Evolutionary conservation across 768 basidiomycete genomes (phyloP).

Genomic region (Russula sp.): DNA sequence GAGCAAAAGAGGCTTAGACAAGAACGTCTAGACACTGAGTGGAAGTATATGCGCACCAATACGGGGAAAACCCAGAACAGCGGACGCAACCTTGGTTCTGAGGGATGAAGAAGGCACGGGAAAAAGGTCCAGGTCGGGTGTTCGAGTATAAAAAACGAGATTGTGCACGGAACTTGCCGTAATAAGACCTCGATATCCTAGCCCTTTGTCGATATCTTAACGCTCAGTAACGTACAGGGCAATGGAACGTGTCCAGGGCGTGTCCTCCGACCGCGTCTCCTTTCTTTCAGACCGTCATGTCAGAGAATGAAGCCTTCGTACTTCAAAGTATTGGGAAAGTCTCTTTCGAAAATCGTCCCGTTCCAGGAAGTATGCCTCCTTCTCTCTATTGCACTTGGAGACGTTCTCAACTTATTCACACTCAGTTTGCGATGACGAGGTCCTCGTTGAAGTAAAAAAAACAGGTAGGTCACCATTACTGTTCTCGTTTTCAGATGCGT

Average conservation of each 20-base stretch:
- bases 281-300: slow-evolving; percentile 34
- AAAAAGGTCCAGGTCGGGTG: slow-evolving; percentile 3
- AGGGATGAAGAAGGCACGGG: slow-evolving; percentile 15
- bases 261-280: background rate
- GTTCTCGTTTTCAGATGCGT: slow-evolving; percentile 5
- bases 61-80: slow-evolving; percentile 89
- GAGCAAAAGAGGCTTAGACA: slow-evolving; percentile 4
- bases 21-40: background rate
- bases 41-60: slow-evolving; percentile 48
- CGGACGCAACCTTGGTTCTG: slow-evolving; percentile 63
- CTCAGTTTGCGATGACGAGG: slow-evolving; percentile 63
- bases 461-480: slow-evolving; percentile 49
- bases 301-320: slow-evolving; percentile 75
- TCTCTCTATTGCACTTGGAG: background rate
- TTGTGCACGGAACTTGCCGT: slow-evolving; percentile 16
- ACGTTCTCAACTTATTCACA: slow-evolving; percentile 10
- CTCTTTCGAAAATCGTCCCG: slow-evolving; percentile 63
- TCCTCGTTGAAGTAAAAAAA: slow-evolving; percentile 86
- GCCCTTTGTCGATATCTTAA: too few species aligned
- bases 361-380: slow-evolving; percentile 55
- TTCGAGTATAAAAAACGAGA: slow-evolving; percentile 1
- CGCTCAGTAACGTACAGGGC: background rate
- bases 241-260: background rate
- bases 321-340: slow-evolving; percentile 62
- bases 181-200: background rate